Evolutionary conservation across 192 early-diverging fungal species (phyloP), one percentile per base, ranked within the genome.

Genomic region (Chytriomyces confervae): DNA sequence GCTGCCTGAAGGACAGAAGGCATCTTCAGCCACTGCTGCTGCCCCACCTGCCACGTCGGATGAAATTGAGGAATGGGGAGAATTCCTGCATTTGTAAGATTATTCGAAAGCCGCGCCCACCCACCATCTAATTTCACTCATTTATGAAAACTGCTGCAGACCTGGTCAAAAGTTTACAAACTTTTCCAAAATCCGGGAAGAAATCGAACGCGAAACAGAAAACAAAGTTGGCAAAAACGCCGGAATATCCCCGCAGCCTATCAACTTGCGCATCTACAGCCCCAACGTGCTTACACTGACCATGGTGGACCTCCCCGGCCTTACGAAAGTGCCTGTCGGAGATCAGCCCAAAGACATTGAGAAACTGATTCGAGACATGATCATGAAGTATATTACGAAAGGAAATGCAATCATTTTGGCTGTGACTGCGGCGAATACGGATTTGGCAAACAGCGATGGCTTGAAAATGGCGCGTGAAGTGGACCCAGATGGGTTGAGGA

Each of bases 311-410:
- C 86, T 99, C 79, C 98, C 98, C 23, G 98, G 98, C 23, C 83
- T 99, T 79, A 99, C 98, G 46, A 98, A 97, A 88, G 91, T 99
- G 61, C 94, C 98, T 49, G 95, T 98, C 70, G 96, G 96, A 49
- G 98, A 98, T 83, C 98, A 99, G 87, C 98, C 98, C 65, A 96
- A 97, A 83, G 96, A 99, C 77, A 99, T 99, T 82, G 98, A 99
- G 82, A 94, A 90, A 80, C 95, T 95, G 82, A 99, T 99, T 72
- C 88, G 92, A 51, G 97, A 99, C 44, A 99, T 99, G 98, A 91
- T 99, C 72, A 75, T 96, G 76, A 96, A 98, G 81, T 98, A 95
- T 77, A 97, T 98, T 85, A 92, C 92, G 50, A 99, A 99, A 83
- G 93, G 91, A 66, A 99, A 97, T 77, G 90, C 95, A 20, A 99